A percentile compares a stretch with the other conserved stretches of the same genome.
phyloP scores from a whole-genome alignment of 1,284 basidiomycete genomes.

The Inonotus obliquus region DNA sequence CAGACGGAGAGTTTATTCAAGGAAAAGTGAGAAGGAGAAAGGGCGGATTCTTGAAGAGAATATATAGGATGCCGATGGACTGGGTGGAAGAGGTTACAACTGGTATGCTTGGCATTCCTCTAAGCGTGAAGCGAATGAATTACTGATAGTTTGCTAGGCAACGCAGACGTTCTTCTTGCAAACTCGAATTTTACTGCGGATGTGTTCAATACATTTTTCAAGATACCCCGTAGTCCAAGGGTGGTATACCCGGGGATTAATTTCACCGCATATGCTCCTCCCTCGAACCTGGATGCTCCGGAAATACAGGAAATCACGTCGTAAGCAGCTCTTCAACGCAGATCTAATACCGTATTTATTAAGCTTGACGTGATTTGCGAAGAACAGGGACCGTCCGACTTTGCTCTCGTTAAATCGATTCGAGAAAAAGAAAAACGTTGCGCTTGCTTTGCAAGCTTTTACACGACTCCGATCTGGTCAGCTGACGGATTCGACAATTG shows the following conservation, averaged over 20 bases:
- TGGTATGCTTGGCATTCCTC: slow-evolving; percentile 43
- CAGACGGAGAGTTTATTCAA: slow-evolving; percentile 71
- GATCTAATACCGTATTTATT: not conserved
- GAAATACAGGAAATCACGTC: slow-evolving; percentile 60
- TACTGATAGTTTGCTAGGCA: slow-evolving; percentile 36
- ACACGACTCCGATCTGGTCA: slow-evolving; percentile 38
- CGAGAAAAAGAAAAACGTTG: slow-evolving; percentile 92
- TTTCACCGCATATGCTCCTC: slow-evolving; percentile 57
- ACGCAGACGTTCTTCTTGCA: slow-evolving; percentile 85
- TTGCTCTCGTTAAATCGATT: slow-evolving; percentile 93
- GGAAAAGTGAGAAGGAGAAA: slow-evolving; percentile 36
- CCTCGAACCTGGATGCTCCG: slow-evolving; percentile 38
- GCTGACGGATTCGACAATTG: not conserved
- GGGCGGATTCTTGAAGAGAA: slow-evolving; percentile 52
- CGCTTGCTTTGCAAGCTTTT: slow-evolving; percentile 80
- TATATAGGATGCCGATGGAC: slow-evolving; percentile 90
- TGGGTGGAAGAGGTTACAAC: slow-evolving; percentile 89
- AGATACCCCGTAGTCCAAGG: slow-evolving; percentile 56
- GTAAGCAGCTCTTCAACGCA: slow-evolving; percentile 41
- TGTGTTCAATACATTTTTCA: slow-evolving; percentile 78
- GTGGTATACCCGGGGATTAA: slow-evolving; percentile 95
- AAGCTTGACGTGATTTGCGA: slow-evolving; percentile 5
- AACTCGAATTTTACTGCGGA: slow-evolving; percentile 89
- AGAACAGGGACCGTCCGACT: slow-evolving; percentile 62
- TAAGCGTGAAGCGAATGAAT: not conserved